These are phyloP conservation scores for Talaromyces sp. DNA, from an alignment of 2,329 filamentous ascomycete species.

Conservation along the genomic window DNA sequence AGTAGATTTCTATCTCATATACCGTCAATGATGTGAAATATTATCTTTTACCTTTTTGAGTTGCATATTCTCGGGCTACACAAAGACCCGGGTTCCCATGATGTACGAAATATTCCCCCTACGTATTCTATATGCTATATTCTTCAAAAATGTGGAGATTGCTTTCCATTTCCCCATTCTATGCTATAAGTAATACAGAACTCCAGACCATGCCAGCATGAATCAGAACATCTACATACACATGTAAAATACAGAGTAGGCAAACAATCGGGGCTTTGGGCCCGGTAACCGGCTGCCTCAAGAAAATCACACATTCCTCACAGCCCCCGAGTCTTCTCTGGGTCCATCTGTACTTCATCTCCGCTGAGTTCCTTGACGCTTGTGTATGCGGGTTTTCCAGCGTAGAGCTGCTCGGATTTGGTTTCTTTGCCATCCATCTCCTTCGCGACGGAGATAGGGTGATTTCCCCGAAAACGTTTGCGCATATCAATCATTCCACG, in stretches of 20 bases:
- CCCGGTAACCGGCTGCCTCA: not conserved
- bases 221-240: conserved; percentile 13
- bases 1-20: conserved; percentile 36
- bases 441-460: conserved; percentile 72
- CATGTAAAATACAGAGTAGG: conserved; percentile 6
- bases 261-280: not conserved
- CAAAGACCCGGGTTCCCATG: not conserved
- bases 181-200: conserved; percentile 13
- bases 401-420: conserved; percentile 72
- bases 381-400: conserved; percentile 72
- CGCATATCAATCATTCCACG: conserved; percentile 98
- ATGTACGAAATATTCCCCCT: not conserved
- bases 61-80: conserved; percentile 3
- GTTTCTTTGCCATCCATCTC: conserved; percentile 55
- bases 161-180: not conserved
- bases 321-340: conserved; percentile 51
- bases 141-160: conserved; percentile 9
- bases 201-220: conserved; percentile 30
- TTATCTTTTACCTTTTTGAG: conserved; percentile 19
- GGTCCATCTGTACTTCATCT: conserved; percentile 60
- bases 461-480: conserved; percentile 94
- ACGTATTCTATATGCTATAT: not conserved
- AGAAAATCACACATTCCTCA: conserved; percentile 21
- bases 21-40: conserved; percentile 26
- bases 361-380: conserved; percentile 68